Base-by-base conservation (phyloP, 2,329 filamentous ascomycete species). In the Bipolaris cookei region DNA sequence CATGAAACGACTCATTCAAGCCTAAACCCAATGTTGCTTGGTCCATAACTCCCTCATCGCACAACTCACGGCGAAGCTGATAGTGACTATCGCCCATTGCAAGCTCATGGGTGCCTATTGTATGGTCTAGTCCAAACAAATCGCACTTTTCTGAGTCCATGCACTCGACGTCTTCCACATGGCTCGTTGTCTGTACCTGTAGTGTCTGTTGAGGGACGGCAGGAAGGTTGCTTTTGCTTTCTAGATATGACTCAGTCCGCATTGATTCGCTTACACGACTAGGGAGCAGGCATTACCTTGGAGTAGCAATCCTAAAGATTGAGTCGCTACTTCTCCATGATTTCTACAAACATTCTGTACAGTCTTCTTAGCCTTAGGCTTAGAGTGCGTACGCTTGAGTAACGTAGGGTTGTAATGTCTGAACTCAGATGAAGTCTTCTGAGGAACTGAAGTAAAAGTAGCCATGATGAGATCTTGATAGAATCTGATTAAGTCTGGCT, bases 381-480 rank as follows among this genome's bases (percentile, higher is more conserved):
- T 52, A 2, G 21, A 38, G 30, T 51, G 3, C 13, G 49, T 52
- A 45, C 21, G 14, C 21, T 45, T 32, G 3, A 52, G 49, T 38
- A 5, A 45, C 6, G 32, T 52, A 45, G 32, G 32, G 4, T 52
- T 1, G 2, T 21, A 52, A 21, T 52, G 16, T 52, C 8, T 52
- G 6, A 52, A 52, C 41, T 38, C 0, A 38, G 11, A 45, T 52
- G 1, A 38, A 52, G 21, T 23, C 2, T 41, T 4, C 21, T 30
- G 6, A 52, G 49, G 11, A 52, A 52, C 39, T 4, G 11, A 52
- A 52, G 49, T 51, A 51, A 51, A 51, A 2, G 39, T 44, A 52
- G 49, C 49, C 6, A 52, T 52, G 42, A 4, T 52, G 6, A 25
- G 49, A 45, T 39, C 38, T 11, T 28, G 2, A 45, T 39, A 42